phyloP scores from a whole-genome alignment of 2,329 filamentous ascomycete species.

The Colletotrichum noveboracense region DNA sequence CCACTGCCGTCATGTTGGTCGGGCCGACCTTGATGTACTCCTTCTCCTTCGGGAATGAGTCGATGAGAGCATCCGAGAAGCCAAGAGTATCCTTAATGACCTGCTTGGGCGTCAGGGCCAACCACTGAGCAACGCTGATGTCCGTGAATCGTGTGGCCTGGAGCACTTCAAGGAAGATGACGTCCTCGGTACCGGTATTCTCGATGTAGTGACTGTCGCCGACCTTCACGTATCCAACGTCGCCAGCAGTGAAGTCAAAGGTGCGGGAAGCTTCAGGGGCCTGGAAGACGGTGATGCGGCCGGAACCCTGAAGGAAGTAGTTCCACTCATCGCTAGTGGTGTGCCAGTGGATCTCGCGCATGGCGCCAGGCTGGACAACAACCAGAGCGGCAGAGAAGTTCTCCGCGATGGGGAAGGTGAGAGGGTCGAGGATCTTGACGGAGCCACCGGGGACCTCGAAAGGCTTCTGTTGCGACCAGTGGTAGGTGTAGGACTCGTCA shows the following conservation, averaged over 20 bases:
- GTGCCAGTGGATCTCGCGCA: conserved; percentile 71
- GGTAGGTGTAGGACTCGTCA: conserved; percentile 50
- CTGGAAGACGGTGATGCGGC: conserved; percentile 59
- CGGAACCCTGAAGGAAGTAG: conserved; percentile 62
- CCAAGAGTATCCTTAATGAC: conserved; percentile 63
- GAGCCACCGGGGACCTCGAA: conserved; percentile 58
- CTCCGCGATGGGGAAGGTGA: conserved; percentile 60
- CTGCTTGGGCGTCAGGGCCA: conserved; percentile 61
- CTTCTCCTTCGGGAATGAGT: conserved; percentile 44
- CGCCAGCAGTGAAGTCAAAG: conserved; percentile 64
- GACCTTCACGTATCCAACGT: conserved; percentile 64
- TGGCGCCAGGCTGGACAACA: conserved; percentile 64
- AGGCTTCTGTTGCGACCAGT: conserved; percentile 56
- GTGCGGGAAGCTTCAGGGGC: conserved; percentile 56
- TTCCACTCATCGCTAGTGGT: conserved; percentile 65
- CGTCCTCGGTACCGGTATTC: conserved; percentile 62
- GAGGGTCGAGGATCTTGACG: conserved; percentile 64
- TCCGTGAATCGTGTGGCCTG: conserved; percentile 57
- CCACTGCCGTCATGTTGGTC: conserved; percentile 36
- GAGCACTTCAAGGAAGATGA: conserved; percentile 65
- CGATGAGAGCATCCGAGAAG: conserved; percentile 39
- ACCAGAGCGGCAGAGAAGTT: conserved; percentile 63
- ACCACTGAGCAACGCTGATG: conserved; percentile 62
- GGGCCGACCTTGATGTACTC: conserved; percentile 47
- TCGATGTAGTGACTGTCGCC: conserved; percentile 64